Percentiles rank a stretch among this genome's conserved stretches.
phyloP scores from a whole-genome alignment of 306 rosid genomes.

The Sindora glabra region DNA sequence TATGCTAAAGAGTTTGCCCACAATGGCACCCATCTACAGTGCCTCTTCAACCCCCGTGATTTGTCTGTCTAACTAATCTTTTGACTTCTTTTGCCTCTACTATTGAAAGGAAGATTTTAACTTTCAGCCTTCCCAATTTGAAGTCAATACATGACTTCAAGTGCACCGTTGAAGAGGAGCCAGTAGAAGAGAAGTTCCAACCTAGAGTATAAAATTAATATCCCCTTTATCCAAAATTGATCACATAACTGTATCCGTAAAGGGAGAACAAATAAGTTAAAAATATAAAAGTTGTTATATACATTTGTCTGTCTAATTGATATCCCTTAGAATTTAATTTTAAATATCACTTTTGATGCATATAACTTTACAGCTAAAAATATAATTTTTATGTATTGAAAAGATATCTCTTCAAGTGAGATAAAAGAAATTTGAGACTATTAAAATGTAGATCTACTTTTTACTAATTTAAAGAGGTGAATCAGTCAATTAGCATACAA shows the following conservation, averaged over 20 bases:
- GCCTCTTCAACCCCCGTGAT: not conserved
- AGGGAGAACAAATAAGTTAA: not conserved
- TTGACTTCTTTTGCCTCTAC: not conserved
- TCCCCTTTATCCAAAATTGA: slow-evolving; percentile 5
- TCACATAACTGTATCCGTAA: not conserved
- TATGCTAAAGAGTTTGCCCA: slow-evolving; percentile 12
- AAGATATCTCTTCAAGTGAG: too few relatives aligned
- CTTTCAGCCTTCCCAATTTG: not conserved
- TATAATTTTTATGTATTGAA: too few relatives aligned
- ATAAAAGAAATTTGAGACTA: too few relatives aligned
- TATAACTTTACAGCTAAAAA: too few relatives aligned
- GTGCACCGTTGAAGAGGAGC: not conserved
- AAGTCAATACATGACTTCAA: not conserved
- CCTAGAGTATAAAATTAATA: not conserved
- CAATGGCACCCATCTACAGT: not conserved
- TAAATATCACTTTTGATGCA: too few relatives aligned
- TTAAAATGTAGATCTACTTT: too few relatives aligned
- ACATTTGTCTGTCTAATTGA: too few relatives aligned
- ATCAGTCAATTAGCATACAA: too few relatives aligned
- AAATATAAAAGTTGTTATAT: too few relatives aligned
- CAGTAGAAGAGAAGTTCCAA: not conserved
- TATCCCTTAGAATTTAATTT: too few relatives aligned
- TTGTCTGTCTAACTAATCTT: not conserved
- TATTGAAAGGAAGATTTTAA: not conserved
- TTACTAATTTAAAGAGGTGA: too few relatives aligned